A percentile compares a stretch with the other conserved stretches of the same genome.
These are phyloP conservation scores for Naganishia sp. DNA, from an alignment of 1,284 basidiomycete species.

Conservation along the genomic window DNA sequence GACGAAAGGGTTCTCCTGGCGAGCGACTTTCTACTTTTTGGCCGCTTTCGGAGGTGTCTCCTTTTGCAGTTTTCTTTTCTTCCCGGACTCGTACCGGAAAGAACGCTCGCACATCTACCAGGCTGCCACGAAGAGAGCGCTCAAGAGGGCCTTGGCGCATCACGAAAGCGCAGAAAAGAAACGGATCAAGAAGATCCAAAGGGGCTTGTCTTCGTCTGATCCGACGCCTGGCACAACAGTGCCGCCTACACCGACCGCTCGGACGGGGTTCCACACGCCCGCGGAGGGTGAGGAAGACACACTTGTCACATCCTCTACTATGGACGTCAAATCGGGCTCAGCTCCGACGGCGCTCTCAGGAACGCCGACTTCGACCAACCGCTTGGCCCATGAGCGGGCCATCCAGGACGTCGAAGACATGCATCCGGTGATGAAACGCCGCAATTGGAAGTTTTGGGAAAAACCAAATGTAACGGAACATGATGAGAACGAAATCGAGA, in stretches of 20 bases:
- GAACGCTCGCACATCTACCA: slow-evolving; percentile 79
- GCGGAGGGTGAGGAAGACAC: slow-evolving; percentile 10
- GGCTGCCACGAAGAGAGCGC: slow-evolving; percentile 54
- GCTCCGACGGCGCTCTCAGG: not conserved
- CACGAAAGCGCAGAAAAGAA: slow-evolving; percentile 40
- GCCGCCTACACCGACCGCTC: slow-evolving; percentile 30
- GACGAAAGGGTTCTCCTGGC: slow-evolving; percentile 66
- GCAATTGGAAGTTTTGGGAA: slow-evolving; percentile 17
- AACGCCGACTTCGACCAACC: not conserved
- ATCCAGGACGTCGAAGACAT: slow-evolving; percentile 20
- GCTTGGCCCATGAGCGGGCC: slow-evolving; percentile 19
- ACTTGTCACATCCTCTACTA: not conserved
- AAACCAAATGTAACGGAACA: slow-evolving; percentile 12
- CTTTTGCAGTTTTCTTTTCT: slow-evolving; percentile 63
- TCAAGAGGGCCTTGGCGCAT: slow-evolving; percentile 45
- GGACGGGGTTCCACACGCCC: slow-evolving; percentile 23
- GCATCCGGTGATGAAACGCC: slow-evolving; percentile 21
- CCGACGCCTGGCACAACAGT: slow-evolving; percentile 35
- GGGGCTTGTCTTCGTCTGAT: slow-evolving; percentile 37
- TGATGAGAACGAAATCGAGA: slow-evolving; percentile 43
- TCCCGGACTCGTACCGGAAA: slow-evolving; percentile 77
- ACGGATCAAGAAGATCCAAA: slow-evolving; percentile 34
- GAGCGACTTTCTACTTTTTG: slow-evolving; percentile 78
- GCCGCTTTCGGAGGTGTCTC: slow-evolving; percentile 64
- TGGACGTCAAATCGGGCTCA: not conserved